Percentiles rank a stretch among this genome's conserved stretches.
Evolutionary conservation across 176 grass and related monocot species (phyloP).

Genomic region (Hsuehochloa calcarea): DNA sequence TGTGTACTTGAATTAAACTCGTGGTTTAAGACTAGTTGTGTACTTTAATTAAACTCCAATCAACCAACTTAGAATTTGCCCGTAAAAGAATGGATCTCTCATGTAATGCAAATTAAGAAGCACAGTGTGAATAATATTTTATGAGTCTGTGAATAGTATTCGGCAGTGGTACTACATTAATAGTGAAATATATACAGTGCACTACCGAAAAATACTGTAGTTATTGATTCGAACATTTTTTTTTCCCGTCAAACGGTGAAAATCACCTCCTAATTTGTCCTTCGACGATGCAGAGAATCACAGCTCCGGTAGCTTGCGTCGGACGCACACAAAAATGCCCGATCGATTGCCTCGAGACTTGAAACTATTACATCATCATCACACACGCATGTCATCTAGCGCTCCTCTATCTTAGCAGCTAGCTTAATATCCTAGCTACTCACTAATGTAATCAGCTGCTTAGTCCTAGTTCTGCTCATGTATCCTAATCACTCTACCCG

Average conservation of each 20-base stretch:
- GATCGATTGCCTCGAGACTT: conserved; percentile 39
- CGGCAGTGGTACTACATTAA: too few species aligned
- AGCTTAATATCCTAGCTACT: not conserved
- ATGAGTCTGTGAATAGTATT: too few species aligned
- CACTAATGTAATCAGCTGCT: not conserved
- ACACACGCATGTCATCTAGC: conserved; percentile 3
- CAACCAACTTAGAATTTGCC: not conserved
- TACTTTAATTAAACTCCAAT: not conserved
- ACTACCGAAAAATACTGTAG: too few species aligned
- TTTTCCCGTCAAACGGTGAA: too few species aligned
- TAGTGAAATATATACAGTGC: too few species aligned
- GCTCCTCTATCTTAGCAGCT: not conserved
- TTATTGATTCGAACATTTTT: too few species aligned
- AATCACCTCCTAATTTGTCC: too few species aligned
- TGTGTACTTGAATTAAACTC: not conserved
- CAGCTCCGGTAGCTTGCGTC: conserved; percentile 21
- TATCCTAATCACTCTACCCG: not conserved
- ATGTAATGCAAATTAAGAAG: too few species aligned
- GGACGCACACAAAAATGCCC: conserved; percentile 4
- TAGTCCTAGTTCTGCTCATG: not conserved
- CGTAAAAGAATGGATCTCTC: not conserved
- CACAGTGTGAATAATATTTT: too few species aligned
- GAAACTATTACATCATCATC: conserved; percentile 25
- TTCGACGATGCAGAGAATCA: too few species aligned
- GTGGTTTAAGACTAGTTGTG: conserved; percentile 4